A percentile compares a stretch with the other conserved stretches of the same genome.
phyloP scores from a whole-genome alignment of 768 basidiomycete species.

The Mycena belliarum region DNA sequence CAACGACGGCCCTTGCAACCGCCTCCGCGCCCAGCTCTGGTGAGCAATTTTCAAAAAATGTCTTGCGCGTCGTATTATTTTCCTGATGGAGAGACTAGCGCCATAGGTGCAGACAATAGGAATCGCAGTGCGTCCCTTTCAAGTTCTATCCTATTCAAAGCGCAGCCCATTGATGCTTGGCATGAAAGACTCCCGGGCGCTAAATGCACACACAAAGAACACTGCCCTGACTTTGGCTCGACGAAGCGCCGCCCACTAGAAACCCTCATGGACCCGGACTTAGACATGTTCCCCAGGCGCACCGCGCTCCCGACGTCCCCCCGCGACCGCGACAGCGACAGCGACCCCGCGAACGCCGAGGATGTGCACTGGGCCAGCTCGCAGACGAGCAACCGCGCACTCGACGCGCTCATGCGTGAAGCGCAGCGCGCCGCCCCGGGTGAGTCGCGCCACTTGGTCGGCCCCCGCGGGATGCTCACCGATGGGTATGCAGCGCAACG shows the following conservation, averaged over 20 bases:
- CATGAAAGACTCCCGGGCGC: no score
- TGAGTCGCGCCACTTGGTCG: background rate
- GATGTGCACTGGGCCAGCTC: conserved; percentile 13
- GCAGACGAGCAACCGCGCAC: conserved; percentile 14
- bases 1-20: no score
- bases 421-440: conserved; percentile 1
- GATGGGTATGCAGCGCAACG: background rate
- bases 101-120: no score
- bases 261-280: conserved; percentile 2
- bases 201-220: no score
- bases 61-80: no score
- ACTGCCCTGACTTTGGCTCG: background rate
- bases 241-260: background rate
- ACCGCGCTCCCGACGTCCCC: background rate
- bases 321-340: background rate
- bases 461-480: background rate
- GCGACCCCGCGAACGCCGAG: background rate
- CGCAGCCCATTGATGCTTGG: no score
- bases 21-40: no score
- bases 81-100: no score
- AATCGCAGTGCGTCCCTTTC: no score
- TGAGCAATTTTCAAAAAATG: no score
- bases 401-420: conserved; percentile 13
- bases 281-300: conserved; percentile 3
- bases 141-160: no score